Evolutionary conservation across 768 basidiomycete species (phyloP), one percentile per base, ranked within the genome.

Genomic region (Amanita rubescens): DNA sequence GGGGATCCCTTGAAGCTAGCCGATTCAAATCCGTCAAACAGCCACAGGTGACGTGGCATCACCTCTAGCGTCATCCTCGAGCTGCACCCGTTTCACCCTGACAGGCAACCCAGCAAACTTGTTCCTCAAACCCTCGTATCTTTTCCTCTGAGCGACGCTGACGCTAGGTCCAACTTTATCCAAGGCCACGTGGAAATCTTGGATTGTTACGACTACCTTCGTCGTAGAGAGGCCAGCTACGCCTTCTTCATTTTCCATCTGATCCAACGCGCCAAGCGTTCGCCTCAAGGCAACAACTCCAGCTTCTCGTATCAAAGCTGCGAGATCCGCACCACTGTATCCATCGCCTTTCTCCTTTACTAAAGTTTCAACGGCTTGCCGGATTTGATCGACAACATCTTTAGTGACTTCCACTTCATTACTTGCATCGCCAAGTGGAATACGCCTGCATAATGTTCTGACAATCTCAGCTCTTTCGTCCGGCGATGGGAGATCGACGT

Each of bases 281-380:
- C 83, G 74, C 55, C 79, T 78, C 53, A 97, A 69, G 0, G 94
- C 91, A n/a, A 77, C 69, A 1, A 95, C 92, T 3, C 90, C 93
- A 0, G 94, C 91, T 67, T 96, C 94, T 37, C 94, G 73, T 10
- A 94, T 88, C 24, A 95, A 70, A 2, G 91, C 82, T 1, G 93
- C 90, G 5, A 96, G 72, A 69, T 97, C 94, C 0, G 94, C 94
- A 7, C 94, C 94, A 60, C 88, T 93, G 65, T 90, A 94, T 11
- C 92, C 94, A 33, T 93, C 91, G 58, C 90, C 90, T 27, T 70
- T 65, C 17, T 78, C 77, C 42, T 71, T 67, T 10, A 87, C 77
- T 27, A 94, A 68, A n/a, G 59, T 61, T 56, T 67, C 77, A 54
- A 72, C 62, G 8, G n/a, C 65, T 51, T 54, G 59, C 45, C 58